A percentile compares a stretch with the other conserved stretches of the same genome.
phyloP scores from a whole-genome alignment of 2,329 filamentous ascomycete genomes.

The Penicillium sp. region DNA sequence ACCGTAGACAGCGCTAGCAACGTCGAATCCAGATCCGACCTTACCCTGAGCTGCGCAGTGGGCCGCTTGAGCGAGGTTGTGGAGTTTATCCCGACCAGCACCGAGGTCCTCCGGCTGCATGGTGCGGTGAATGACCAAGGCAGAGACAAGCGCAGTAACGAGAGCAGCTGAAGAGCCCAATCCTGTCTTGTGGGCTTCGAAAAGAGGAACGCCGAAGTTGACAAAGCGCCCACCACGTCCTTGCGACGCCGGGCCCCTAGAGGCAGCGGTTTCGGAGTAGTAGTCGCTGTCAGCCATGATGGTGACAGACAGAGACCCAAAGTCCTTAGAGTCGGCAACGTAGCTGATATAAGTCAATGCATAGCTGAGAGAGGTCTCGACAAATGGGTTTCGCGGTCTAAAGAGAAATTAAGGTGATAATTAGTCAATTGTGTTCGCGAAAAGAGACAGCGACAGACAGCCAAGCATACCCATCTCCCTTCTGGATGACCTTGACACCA shows the following conservation, averaged over 20 bases:
- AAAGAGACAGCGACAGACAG: not conserved
- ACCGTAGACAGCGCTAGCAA: slow-evolving; percentile 88
- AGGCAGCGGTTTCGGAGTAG: slow-evolving; percentile 70
- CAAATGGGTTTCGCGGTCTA: slow-evolving; percentile 73
- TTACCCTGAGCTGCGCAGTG: slow-evolving; percentile 98
- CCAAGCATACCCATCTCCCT: slow-evolving; percentile 38
- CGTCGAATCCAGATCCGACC: slow-evolving; percentile 92
- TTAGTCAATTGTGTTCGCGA: not conserved
- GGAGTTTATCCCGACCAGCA: slow-evolving; percentile 62
- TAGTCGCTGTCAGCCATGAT: slow-evolving; percentile 96
- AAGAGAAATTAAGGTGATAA: slow-evolving; percentile 18
- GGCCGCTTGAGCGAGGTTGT: slow-evolving; percentile 90
- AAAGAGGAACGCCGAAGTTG: slow-evolving; percentile 72
- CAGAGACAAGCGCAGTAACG: slow-evolving; percentile 74
- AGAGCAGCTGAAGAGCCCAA: slow-evolving; percentile 92
- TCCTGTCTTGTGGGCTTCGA: slow-evolving; percentile 87
- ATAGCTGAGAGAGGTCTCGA: slow-evolving; percentile 88
- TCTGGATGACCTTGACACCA: slow-evolving; percentile 77
- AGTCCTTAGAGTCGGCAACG: slow-evolving; percentile 51
- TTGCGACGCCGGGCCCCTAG: slow-evolving; percentile 35
- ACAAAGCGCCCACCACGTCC: slow-evolving; percentile 61
- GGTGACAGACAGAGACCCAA: slow-evolving; percentile 71
- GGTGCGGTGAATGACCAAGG: slow-evolving; percentile 47
- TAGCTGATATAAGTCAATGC: slow-evolving; percentile 73
- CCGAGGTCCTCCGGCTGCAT: slow-evolving; percentile 47